These are phyloP conservation scores for Angophora floribunda DNA, from an alignment of 345 rosid species.

Conservation along the genomic window DNA sequence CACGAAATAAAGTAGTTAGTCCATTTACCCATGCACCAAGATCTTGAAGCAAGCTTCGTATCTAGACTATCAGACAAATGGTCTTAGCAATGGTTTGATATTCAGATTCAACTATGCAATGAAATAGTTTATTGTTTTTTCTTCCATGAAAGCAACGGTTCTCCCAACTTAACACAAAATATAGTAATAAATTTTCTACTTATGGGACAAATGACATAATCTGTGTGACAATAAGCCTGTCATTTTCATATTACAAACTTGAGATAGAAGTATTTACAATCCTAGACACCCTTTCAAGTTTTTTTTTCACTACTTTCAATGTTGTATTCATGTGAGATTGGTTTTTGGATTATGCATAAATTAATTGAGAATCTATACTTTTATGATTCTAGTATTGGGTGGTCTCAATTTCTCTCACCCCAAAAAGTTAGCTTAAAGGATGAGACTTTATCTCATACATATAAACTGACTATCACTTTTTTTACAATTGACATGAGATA, in stretches of 20 bases:
- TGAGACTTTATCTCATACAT: not conserved
- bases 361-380: not conserved
- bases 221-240: not conserved
- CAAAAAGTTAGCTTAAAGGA: not conserved
- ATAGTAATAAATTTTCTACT: no score
- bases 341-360: not conserved
- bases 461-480: not conserved
- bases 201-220: not conserved
- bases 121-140: no score
- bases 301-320: not conserved
- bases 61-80: not conserved
- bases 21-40: not conserved
- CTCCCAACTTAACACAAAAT: not conserved
- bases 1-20: not conserved
- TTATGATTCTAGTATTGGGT: fast-evolving
- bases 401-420: not conserved
- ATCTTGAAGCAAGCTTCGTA: not conserved
- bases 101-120: not conserved
- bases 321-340: no score
- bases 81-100: not conserved
- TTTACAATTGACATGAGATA: no score
- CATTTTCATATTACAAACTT: not conserved
- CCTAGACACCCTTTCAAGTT: not conserved
- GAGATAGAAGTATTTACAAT: not conserved
- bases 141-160: not conserved